Conservation (phyloP, 805 yeast species). For the Spathaspora girioi region DNA sequence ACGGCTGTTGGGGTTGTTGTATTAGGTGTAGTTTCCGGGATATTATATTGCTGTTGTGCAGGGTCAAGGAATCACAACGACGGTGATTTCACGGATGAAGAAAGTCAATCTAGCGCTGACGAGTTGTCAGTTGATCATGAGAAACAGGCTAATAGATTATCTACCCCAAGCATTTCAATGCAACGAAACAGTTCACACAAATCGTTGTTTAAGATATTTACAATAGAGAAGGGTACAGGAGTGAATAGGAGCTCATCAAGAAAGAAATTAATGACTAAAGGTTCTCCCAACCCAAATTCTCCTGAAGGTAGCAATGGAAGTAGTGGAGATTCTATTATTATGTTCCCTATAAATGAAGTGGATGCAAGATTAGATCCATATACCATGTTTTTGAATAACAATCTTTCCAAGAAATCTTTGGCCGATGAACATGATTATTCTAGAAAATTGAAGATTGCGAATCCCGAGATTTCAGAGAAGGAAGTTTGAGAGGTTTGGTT, state of each 20-base stretch:
- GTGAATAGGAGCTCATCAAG: conserved; percentile 26
- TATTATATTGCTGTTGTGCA: conserved; percentile 39
- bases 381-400: conserved; percentile 23
- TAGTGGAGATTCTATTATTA: conserved; percentile 16
- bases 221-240: conserved; percentile 11
- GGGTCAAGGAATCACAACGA: conserved; percentile 6
- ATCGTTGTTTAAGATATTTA: conserved; percentile 27
- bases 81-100: conserved; percentile 31
- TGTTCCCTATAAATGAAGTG: conserved; percentile 33
- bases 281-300: not conserved
- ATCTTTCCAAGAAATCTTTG: conserved; percentile 25
- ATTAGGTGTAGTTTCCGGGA: conserved; percentile 37
- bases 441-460: conserved; percentile 26
- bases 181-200: conserved; percentile 34
- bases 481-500: not conserved
- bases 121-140: conserved; percentile 21
- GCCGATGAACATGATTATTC: conserved; percentile 34
- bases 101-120: conserved; percentile 34
- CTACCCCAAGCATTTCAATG: conserved; percentile 10
- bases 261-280: conserved; percentile 20
- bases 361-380: conserved; percentile 21
- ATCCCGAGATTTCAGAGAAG: conserved; percentile 13
- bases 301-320: conserved; percentile 1
- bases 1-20: conserved; percentile 71
- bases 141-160: conserved; percentile 5